These are phyloP conservation scores for Botrytis porri DNA, from an alignment of 2,329 filamentous ascomycete genomes.

Conservation along the genomic window DNA sequence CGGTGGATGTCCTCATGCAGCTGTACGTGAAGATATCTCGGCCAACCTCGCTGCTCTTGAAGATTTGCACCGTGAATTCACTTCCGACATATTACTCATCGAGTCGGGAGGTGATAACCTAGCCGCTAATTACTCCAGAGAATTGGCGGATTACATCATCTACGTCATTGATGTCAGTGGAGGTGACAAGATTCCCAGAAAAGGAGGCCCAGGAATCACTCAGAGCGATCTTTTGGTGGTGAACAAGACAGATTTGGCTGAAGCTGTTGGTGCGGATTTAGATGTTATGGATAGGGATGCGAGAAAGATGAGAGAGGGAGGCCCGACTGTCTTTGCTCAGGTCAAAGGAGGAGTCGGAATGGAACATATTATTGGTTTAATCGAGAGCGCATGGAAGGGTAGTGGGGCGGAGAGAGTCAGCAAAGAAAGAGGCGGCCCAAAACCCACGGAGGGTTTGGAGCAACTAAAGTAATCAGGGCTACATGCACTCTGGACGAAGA, in stretches of 20 bases:
- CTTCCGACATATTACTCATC: slow-evolving; percentile 82
- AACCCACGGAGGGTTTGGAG: slow-evolving; percentile 55
- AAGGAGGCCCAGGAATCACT: slow-evolving; percentile 95
- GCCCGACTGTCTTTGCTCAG: slow-evolving; percentile 92
- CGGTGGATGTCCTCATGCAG: slow-evolving; percentile 93
- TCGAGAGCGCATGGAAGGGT: slow-evolving; percentile 87
- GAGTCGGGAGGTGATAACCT: slow-evolving; percentile 96
- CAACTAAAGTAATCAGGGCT: slow-evolving; percentile 37
- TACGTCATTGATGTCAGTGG: slow-evolving; percentile 98
- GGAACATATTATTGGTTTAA: slow-evolving; percentile 81
- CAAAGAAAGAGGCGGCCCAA: slow-evolving; percentile 54
- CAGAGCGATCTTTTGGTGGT: slow-evolving; percentile 91
- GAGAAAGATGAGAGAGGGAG: slow-evolving; percentile 90
- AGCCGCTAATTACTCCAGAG: slow-evolving; percentile 91
- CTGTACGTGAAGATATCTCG: slow-evolving; percentile 94
- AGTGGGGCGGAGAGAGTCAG: slow-evolving; percentile 71
- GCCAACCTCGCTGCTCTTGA: slow-evolving; percentile 91
- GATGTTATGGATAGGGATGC: slow-evolving; percentile 93
- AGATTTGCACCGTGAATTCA: slow-evolving; percentile 77
- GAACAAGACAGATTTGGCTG: slow-evolving; percentile 95
- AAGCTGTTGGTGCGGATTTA: slow-evolving; percentile 85
- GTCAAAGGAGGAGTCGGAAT: slow-evolving; percentile 91
- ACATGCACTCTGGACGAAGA: background rate
- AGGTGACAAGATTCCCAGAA: slow-evolving; percentile 93
- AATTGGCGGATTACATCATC: slow-evolving; percentile 95